These are phyloP conservation scores for Emericellopsis atlantica DNA, from an alignment of 2,329 filamentous ascomycete genomes.

Conservation along the genomic window DNA sequence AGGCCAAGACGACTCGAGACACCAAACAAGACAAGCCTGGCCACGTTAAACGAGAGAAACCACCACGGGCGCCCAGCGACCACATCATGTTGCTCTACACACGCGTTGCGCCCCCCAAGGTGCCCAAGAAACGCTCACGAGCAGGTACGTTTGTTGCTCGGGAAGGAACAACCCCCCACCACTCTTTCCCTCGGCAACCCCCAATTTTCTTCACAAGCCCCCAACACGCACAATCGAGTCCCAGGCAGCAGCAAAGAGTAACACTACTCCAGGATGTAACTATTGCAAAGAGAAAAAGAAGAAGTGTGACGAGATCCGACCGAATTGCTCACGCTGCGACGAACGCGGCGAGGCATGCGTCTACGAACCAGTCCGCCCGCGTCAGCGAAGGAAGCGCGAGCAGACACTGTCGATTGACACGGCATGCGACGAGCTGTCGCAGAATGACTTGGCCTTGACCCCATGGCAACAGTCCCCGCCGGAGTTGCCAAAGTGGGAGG, in stretches of 20 bases:
- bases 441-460: not conserved
- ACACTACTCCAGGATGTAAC: conserved; percentile 3
- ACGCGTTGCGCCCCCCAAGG: conserved; percentile 42
- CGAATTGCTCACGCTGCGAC: conserved; percentile 34
- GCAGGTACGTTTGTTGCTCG: conserved; percentile 32
- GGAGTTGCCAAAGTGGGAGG: not conserved
- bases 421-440: not conserved
- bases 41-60: not conserved
- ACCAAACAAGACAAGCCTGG: no score
- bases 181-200: conserved; percentile 4
- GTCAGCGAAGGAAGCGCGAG: conserved; percentile 22
- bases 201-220: no score
- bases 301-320: conserved; percentile 42
- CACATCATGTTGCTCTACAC: conserved; percentile 43
- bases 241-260: no score
- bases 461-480: conserved; percentile 2
- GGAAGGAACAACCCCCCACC: conserved; percentile 2
- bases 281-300: conserved; percentile 31
- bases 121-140: conserved; percentile 46
- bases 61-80: not conserved
- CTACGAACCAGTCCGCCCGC: conserved; percentile 33
- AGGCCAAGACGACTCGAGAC: no score
- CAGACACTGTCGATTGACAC: conserved; percentile 7
- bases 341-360: conserved; percentile 34
- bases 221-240: no score